phyloP scores from a whole-genome alignment of 306 rosid species.

The Corylus americana region DNA sequence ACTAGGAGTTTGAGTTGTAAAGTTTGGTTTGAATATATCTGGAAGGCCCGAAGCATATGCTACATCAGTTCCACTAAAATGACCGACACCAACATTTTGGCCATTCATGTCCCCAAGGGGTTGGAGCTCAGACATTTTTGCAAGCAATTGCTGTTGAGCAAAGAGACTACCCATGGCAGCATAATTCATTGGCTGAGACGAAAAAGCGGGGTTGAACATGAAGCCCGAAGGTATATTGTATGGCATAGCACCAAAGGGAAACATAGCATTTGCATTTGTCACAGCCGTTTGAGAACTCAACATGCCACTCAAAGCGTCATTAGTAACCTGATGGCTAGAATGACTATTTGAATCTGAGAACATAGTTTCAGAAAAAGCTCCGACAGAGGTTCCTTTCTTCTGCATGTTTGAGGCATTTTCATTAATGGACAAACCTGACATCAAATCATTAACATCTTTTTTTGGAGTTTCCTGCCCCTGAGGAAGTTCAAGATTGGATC shows the following conservation, averaged over 20 bases:
- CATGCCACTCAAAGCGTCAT: slow-evolving; percentile 47
- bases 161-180: slow-evolving; percentile 71
- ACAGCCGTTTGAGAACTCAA: slow-evolving; percentile 57
- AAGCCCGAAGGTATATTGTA: slow-evolving; percentile 57
- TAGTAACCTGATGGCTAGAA: slow-evolving; percentile 37
- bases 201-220: slow-evolving; percentile 68
- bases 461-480: slow-evolving; percentile 43
- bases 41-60: slow-evolving; percentile 61
- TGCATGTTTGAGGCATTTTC: slow-evolving; percentile 45
- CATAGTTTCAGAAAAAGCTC: slow-evolving; percentile 43
- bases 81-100: slow-evolving; percentile 51
- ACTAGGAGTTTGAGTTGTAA: slow-evolving; percentile 54
- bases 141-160: slow-evolving; percentile 78
- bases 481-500: slow-evolving; percentile 44
- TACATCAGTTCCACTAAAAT: slow-evolving; percentile 51
- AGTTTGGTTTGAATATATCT: slow-evolving; percentile 81
- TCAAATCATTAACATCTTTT: slow-evolving; percentile 53
- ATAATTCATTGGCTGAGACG: slow-evolving; percentile 77
- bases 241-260: slow-evolving; percentile 61
- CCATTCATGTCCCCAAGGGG: slow-evolving; percentile 63
- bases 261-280: slow-evolving; percentile 54
- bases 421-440: slow-evolving; percentile 65
- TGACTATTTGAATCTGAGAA: slow-evolving; percentile 51
- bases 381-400: slow-evolving; percentile 52
- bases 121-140: slow-evolving; percentile 83